Percentiles rank a stretch among this genome's conserved stretches.
Conservation (phyloP, 2,329 filamentous ascomycete species). For the Pseudopyricularia cyperi region DNA sequence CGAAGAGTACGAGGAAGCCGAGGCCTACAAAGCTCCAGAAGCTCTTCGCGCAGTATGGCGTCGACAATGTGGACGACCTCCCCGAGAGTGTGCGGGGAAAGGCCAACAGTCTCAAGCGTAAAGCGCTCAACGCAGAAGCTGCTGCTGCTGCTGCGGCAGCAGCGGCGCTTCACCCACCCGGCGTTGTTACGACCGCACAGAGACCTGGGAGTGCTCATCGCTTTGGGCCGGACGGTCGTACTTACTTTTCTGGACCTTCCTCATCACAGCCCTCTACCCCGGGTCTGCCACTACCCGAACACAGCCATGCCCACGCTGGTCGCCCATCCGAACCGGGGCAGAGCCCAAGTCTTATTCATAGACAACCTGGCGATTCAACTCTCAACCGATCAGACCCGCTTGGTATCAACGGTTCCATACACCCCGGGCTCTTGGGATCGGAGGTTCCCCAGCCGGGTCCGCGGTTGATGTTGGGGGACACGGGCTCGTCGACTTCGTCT, state of each 20-base stretch:
- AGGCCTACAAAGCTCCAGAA: slow-evolving; percentile 95
- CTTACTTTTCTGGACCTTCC: background rate
- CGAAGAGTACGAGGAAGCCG: slow-evolving; percentile 86
- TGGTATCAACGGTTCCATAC: slow-evolving; percentile 25
- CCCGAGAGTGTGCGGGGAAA: slow-evolving; percentile 74
- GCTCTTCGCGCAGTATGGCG: slow-evolving; percentile 75
- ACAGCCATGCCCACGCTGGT: slow-evolving; percentile 18
- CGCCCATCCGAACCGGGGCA: slow-evolving; percentile 15
- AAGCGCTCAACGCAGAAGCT: slow-evolving; percentile 48
- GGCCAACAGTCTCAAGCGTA: slow-evolving; percentile 58
- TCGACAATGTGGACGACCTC: slow-evolving; percentile 81
- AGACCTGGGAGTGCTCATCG: slow-evolving; percentile 8
- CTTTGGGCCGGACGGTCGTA: background rate
- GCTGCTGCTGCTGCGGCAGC: slow-evolving; percentile 24
- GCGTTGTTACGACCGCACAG: background rate
- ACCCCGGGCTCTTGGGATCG: slow-evolving; percentile 28
- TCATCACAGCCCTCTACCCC: slow-evolving; percentile 23
- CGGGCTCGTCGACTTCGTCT: slow-evolving; percentile 16
- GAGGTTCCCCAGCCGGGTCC: slow-evolving; percentile 23
- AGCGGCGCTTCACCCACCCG: background rate
- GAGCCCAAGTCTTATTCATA: background rate
- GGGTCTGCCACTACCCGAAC: slow-evolving; percentile 16
- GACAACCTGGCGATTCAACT: background rate
- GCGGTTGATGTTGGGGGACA: slow-evolving; percentile 26
- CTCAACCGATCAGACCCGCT: slow-evolving; percentile 17